These are phyloP conservation scores for Trametes hirsuta DNA, from an alignment of 1,284 basidiomycete species.

Conservation along the genomic window DNA sequence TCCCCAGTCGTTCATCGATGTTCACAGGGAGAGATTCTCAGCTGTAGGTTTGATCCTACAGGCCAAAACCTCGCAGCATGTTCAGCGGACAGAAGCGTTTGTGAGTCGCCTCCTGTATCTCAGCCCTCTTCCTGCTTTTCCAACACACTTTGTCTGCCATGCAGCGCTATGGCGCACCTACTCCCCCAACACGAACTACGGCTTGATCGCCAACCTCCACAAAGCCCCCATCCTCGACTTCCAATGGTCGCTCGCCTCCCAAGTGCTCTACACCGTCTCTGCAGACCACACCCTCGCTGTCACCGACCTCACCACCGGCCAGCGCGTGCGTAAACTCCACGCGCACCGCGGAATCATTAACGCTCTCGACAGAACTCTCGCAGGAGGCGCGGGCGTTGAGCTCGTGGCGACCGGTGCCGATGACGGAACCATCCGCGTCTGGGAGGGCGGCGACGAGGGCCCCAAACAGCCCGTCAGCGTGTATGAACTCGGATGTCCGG, in stretches of 20 bases:
- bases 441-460: conserved; percentile 83
- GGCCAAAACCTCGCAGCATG: conserved; percentile 85
- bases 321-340: conserved; percentile 72
- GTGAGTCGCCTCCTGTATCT: conserved; percentile 48
- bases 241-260: conserved; percentile 77
- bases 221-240: conserved; percentile 83
- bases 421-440: conserved; percentile 86
- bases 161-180: conserved; percentile 82
- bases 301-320: conserved; percentile 78
- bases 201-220: conserved; percentile 70
- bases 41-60: conserved; percentile 80
- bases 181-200: conserved; percentile 81
- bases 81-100: conserved; percentile 79
- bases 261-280: conserved; percentile 77
- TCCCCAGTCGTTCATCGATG: neutral
- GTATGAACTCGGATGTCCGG: conserved; percentile 85
- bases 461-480: conserved; percentile 76
- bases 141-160: neutral
- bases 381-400: conserved; percentile 80
- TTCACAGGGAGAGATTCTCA: conserved; percentile 71
- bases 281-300: conserved; percentile 82
- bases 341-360: conserved; percentile 92
- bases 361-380: conserved; percentile 81
- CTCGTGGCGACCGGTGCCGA: conserved; percentile 85
- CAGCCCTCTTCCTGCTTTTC: neutral